Evolutionary conservation across 495 filamentous ascomycete species (phyloP), one percentile per base, ranked within the genome.

Genomic region (Baudoinia panamericana): DNA sequence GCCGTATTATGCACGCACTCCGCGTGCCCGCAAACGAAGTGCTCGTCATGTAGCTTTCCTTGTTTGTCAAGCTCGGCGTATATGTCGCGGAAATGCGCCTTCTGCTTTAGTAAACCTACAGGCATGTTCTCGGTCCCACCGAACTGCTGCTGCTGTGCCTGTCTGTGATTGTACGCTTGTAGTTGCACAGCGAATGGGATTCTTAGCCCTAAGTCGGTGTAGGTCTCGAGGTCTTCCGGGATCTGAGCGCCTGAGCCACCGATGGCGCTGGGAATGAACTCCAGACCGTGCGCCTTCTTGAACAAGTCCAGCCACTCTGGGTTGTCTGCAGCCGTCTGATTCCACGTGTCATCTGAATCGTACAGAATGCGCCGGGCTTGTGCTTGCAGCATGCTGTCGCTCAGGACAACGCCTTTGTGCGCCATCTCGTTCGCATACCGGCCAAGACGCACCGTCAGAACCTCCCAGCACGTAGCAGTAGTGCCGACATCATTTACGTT

Each of bases 281-380:
- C 38, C 2, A 52, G 39, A 1, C 48, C 48, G 32, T 52, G 48
- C 12, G 48, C 48, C 37, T 64, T 55, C 41, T 64, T 64, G 50
- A 64, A 64, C 21, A 64, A 39, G 12, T 41, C 44, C 8, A 64
- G 52, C 61, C 61, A 64, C 30, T 64, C 61, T 11, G 56, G 52
- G 39, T 62, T 64, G 39, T 64, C 61, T 1, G 61, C 61, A 1
- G 61, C 56, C 2, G 61, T 64, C 46, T 62, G 59, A 41, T 64
- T 61, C 61, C 59, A 62, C 2, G 48, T 19, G 36, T 64, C 61
- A 25, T 62, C 57, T 19, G 41, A 42, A 17, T 57, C 59, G 41
- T 59, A 64, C n/a, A 59, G 41, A 17, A 64, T 54, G 29, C 34
- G 39, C 16, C 61, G 54, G 1, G 61, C 57, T 30, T 58, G 32